Conservation (phyloP, 1,284 basidiomycete species). For the Golubevia sp. region DNA sequence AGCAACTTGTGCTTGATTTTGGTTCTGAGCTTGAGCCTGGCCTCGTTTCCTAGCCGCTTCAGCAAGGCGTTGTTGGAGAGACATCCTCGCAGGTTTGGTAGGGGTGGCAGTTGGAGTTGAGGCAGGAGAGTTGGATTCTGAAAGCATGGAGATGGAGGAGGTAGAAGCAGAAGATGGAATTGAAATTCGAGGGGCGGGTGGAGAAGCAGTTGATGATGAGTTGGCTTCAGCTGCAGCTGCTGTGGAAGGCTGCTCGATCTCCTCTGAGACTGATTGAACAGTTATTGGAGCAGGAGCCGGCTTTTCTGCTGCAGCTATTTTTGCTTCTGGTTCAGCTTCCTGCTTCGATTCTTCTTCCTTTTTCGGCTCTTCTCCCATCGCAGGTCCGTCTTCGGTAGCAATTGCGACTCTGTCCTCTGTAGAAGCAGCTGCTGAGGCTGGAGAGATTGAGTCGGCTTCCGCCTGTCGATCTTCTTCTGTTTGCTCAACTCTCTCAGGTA, state of each 20-base stretch:
- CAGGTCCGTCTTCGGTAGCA: background rate
- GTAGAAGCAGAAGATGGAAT: background rate
- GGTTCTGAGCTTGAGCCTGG: constrained; percentile 3
- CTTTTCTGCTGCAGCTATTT: too few species aligned
- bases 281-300: too few species aligned
- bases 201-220: too few species aligned
- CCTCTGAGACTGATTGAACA: too few species aligned
- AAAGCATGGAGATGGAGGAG: background rate
- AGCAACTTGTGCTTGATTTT: background rate
- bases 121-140: constrained; percentile 14
- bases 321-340: background rate
- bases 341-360: background rate
- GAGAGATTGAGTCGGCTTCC: background rate
- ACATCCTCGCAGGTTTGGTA: constrained; percentile 25
- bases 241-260: too few species aligned
- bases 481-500: background rate
- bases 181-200: too few species aligned
- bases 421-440: background rate
- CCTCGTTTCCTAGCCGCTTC: constrained; percentile 38
- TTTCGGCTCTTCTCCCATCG: background rate
- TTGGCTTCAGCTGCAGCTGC: too few species aligned
- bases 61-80: constrained; percentile 32
- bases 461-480: background rate
- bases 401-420: background rate
- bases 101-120: constrained; percentile 17